Base-by-base conservation (phyloP, 495 filamentous ascomycete genomes). In the Penicillium roqueforti region DNA sequence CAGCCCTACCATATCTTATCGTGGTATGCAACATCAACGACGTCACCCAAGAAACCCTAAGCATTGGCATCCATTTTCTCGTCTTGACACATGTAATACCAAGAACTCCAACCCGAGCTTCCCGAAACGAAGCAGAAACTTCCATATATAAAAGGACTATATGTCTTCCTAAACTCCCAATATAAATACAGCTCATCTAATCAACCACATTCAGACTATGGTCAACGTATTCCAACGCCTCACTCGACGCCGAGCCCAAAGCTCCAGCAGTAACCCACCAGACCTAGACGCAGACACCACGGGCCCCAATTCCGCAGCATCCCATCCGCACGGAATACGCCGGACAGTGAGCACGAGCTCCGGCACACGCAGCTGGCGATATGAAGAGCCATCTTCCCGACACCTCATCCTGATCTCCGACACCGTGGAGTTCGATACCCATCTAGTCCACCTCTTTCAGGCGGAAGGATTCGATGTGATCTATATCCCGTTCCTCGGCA, bases 391-490 rank as follows among this genome's bases (percentile, higher is more conserved):
- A 1, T 45, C 55, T 22, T 60, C 57, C 0, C 62, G 68, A 13
- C 75, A 73, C 29, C 60, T 88, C 16, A 80, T 83, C 54, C 62
- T 88, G 47, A 83, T 83, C 1, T 79, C 85, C 16, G 80, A 87
- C 56, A 67, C 68, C 18, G 70, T 74, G 4, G 76, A 80, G 5
- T 86, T 87, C 54, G 83, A 87, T 59, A 46, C 71, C 6, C 55
- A 74, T 7, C 77, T 80, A 5, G 51, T 84, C 4, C 69, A 73
- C 13, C 73, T 80, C 19, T 87, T 85, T 76, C 72, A 72, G 18
- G 78, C 76, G 14, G 86, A 89, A 61, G 86, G 84, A 2, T 88
- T 87, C 61, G 56, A 78, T 13, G 83, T 85, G 29, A 70, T 70
- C 7, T 87, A 87, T 57, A 31, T 89, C 0, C 76, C 80, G 0